Conservation (phyloP, 179 eudicot species). For the Amaranthus tricolor region DNA sequence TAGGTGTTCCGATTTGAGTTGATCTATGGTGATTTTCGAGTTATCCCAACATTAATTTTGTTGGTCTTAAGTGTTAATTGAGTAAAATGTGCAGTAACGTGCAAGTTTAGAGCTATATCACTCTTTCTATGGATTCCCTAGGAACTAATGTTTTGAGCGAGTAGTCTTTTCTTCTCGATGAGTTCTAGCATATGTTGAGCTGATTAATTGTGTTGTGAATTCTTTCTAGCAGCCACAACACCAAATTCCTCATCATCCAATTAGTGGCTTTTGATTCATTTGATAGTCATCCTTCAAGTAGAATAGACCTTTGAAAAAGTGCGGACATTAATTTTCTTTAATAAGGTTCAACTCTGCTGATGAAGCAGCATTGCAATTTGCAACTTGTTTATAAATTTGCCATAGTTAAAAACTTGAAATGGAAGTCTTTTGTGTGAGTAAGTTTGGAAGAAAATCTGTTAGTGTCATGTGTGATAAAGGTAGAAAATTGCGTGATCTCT, state of each 20-base stretch:
- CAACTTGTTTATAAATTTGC: not conserved
- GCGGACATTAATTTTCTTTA: not conserved
- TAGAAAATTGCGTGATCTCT: not conserved
- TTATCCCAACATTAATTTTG: not conserved
- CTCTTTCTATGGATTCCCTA: not conserved
- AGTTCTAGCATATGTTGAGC: not conserved
- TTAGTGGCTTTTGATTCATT: too few relatives aligned
- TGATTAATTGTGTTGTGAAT: too few relatives aligned
- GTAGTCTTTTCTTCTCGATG: not conserved
- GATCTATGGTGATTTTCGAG: not conserved
- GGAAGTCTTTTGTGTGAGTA: too few relatives aligned
- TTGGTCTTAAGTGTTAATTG: not conserved
- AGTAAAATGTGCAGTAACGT: not conserved
- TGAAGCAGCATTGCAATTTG: not conserved
- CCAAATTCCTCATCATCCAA: too few relatives aligned
- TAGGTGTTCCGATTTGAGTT: not conserved
- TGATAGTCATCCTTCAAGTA: not conserved
- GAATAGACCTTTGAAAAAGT: not conserved
- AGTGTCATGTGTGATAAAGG: not conserved
- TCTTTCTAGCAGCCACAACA: too few relatives aligned
- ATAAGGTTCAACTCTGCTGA: not conserved
- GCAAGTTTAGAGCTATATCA: not conserved
- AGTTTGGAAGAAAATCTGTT: too few relatives aligned
- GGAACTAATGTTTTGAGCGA: not conserved
- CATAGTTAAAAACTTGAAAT: not conserved